A percentile compares a stretch with the other conserved stretches of the same genome.
These are phyloP conservation scores for Zymoseptoria pseudotritici DNA, from an alignment of 2,329 filamentous ascomycete genomes.

Conservation along the genomic window DNA sequence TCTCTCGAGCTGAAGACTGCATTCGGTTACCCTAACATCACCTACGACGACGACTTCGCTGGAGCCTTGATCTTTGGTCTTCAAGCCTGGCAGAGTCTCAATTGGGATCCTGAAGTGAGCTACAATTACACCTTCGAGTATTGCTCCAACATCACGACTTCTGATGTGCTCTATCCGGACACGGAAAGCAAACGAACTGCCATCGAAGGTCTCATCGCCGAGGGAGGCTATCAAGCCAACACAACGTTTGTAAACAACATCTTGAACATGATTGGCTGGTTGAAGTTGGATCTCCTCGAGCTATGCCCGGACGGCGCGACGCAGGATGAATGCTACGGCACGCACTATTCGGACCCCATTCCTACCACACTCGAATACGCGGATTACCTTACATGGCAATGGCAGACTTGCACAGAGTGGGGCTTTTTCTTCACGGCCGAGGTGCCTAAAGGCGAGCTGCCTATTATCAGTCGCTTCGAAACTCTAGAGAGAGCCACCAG, in stretches of 20 bases:
- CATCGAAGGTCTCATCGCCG: conserved; percentile 40
- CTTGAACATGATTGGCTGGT: conserved; percentile 52
- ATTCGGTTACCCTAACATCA: conserved; percentile 46
- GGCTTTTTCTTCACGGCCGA: conserved; percentile 71
- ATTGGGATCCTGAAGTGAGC: conserved; percentile 53
- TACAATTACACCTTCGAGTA: conserved; percentile 45
- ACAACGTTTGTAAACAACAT: conserved; percentile 44
- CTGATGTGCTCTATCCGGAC: conserved; percentile 37
- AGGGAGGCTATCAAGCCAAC: conserved; percentile 40
- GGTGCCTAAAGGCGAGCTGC: conserved; percentile 55
- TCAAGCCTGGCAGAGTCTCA: conserved; percentile 47
- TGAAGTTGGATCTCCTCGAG: conserved; percentile 39
- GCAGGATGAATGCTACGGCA: conserved; percentile 47
- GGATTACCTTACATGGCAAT: conserved; percentile 45
- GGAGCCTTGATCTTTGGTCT: conserved; percentile 33
- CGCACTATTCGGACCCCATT: conserved; percentile 24
- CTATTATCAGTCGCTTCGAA: conserved; percentile 60
- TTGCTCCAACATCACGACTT: conserved; percentile 49
- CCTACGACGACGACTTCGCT: conserved; percentile 48
- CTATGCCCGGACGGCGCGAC: conserved; percentile 32
- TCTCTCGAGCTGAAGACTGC: conserved; percentile 43
- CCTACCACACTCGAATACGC: conserved; percentile 29
- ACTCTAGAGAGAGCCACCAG: conserved; percentile 56
- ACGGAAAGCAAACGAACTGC: conserved; percentile 32
- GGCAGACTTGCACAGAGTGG: conserved; percentile 59